Conservation (phyloP, 177 flowering plant species). For the Vitis hybrid region DNA sequence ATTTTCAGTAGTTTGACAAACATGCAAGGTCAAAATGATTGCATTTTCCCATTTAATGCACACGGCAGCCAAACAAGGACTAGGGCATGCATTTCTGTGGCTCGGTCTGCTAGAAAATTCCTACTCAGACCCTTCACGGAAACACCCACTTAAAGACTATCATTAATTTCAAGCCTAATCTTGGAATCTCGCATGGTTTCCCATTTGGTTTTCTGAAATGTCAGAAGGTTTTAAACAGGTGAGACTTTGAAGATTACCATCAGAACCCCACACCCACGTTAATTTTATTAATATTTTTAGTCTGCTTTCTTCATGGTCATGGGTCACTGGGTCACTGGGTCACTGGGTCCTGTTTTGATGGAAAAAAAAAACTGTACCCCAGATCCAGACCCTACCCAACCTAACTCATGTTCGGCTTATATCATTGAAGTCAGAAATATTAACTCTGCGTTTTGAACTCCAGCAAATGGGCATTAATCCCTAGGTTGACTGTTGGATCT, state of each 20-base stretch:
- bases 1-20: too few relatives aligned
- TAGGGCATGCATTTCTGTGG: too few relatives aligned
- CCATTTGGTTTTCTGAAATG: background rate
- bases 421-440: background rate
- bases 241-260: constrained; percentile 3
- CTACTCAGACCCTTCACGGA: too few relatives aligned
- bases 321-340: background rate
- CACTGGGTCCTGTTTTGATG: background rate
- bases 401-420: background rate
- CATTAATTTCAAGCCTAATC: too few relatives aligned
- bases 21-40: too few relatives aligned
- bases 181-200: constrained; percentile 7
- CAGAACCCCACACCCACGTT: constrained; percentile 5
- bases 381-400: background rate
- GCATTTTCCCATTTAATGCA: too few relatives aligned
- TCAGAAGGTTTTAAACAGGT: background rate
- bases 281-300: background rate
- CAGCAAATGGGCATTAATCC: background rate
- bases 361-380: background rate
- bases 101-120: too few relatives aligned
- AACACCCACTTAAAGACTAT: too few relatives aligned
- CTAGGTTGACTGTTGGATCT: background rate
- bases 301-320: background rate
- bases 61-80: too few relatives aligned
- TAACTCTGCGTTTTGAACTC: background rate